Conservation (phyloP, 2,329 filamentous ascomycete genomes). For the Aciculosporium take region DNA sequence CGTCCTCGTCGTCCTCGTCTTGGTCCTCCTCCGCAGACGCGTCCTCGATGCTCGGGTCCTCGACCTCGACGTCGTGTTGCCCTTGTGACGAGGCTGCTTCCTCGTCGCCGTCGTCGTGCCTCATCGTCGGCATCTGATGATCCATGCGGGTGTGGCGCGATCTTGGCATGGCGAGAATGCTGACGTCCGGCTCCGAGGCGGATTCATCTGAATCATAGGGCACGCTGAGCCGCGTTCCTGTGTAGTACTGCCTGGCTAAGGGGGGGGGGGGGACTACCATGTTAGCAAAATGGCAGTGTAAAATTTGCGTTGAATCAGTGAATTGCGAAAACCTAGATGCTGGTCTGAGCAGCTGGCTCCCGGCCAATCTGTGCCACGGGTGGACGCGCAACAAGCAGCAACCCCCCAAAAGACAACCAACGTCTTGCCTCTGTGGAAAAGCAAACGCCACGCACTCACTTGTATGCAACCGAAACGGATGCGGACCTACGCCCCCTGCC, state of each 20-base stretch:
- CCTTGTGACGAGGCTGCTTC: conserved; percentile 16
- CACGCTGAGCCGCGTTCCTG: conserved; percentile 22
- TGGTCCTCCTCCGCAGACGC: conserved; percentile 17
- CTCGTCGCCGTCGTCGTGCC: conserved; percentile 15
- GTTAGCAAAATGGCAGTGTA: neutral
- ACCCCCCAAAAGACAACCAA: no score
- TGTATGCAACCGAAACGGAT: conserved; percentile 24
- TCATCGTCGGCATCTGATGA: conserved; percentile 12
- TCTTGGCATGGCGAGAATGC: conserved; percentile 21
- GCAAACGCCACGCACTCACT: conserved; percentile 15
- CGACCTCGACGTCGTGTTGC: conserved; percentile 18
- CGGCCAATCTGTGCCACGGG: no score
- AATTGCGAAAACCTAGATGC: no score
- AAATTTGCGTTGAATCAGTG: neutral
- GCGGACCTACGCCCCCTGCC: conserved; percentile 16
- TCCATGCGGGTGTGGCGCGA: conserved; percentile 12
- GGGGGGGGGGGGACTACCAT: conserved; percentile 6
- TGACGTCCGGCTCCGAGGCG: conserved; percentile 23
- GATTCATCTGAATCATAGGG: conserved; percentile 22
- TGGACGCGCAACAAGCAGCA: no score
- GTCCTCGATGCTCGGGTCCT: conserved; percentile 17
- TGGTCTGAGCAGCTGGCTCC: no score
- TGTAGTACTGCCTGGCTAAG: conserved; percentile 16
- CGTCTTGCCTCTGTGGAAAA: no score
- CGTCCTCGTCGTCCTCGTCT: conserved; percentile 13